Percentiles rank a stretch among this genome's conserved stretches.
phyloP scores from a whole-genome alignment of 2,329 filamentous ascomycete genomes.

The Anisogramma anomala region DNA sequence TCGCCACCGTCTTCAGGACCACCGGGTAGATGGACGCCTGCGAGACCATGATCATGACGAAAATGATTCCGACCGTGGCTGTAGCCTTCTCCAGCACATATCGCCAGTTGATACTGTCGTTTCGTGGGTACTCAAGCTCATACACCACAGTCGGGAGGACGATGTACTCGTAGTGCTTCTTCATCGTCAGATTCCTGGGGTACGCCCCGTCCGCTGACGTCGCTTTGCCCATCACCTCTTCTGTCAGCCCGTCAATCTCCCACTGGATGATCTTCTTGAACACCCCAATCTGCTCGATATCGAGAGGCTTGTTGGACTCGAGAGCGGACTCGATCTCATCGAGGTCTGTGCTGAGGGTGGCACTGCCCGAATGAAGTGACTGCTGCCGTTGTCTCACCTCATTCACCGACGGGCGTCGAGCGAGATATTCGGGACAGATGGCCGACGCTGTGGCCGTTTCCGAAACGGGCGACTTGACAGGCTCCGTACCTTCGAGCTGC shows the following conservation, averaged over 20 bases:
- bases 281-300: slow-evolving; percentile 47
- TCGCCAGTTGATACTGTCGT: slow-evolving; percentile 56
- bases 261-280: slow-evolving; percentile 55
- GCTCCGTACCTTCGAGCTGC: slow-evolving; percentile 43
- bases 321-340: slow-evolving; percentile 51
- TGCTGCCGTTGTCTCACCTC: slow-evolving; percentile 31
- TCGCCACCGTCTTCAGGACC: slow-evolving; percentile 52
- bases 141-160: slow-evolving; percentile 67
- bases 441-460: slow-evolving; percentile 28
- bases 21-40: slow-evolving; percentile 70
- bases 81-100: slow-evolving; percentile 63
- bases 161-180: slow-evolving; percentile 61
- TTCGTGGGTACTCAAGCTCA: slow-evolving; percentile 64
- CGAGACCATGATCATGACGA: slow-evolving; percentile 68
- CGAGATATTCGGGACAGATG: slow-evolving; percentile 35
- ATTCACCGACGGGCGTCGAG: slow-evolving; percentile 28
- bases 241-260: slow-evolving; percentile 52
- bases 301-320: slow-evolving; percentile 46
- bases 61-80: slow-evolving; percentile 61
- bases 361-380: slow-evolving; percentile 24
- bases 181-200: slow-evolving; percentile 54
- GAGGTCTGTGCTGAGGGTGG: slow-evolving; percentile 34
- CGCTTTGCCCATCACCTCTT: slow-evolving; percentile 55
- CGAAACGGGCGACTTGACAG: slow-evolving; percentile 31
- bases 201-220: slow-evolving; percentile 41